Evolutionary conservation across 164 flowering plant genomes (phyloP).

Genomic region (Macadamia integrifolia): DNA sequence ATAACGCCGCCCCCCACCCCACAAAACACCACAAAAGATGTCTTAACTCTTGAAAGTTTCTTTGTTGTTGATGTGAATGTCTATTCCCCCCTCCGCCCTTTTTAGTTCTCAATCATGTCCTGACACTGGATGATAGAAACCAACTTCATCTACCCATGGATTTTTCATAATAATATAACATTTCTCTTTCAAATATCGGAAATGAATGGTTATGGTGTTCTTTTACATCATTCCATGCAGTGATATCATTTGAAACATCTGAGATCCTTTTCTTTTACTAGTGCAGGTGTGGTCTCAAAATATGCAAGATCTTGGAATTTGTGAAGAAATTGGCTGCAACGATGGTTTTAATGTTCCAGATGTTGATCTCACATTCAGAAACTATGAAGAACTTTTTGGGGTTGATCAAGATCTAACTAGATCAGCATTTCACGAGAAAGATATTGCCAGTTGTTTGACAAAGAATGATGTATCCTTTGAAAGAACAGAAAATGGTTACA

Average conservation of each 20-base stretch:
- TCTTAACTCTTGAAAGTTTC: too few species aligned
- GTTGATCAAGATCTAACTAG: constrained; percentile 40
- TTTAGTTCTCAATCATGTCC: too few species aligned
- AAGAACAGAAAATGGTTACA: constrained; percentile 21
- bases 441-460: constrained; percentile 20
- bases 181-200: background rate
- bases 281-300: constrained; percentile 74
- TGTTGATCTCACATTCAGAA: constrained; percentile 59
- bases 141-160: too few species aligned
- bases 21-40: too few species aligned
- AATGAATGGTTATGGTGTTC: background rate
- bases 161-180: too few species aligned
- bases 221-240: background rate
- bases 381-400: constrained; percentile 64
- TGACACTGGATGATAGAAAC: too few species aligned
- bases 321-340: constrained; percentile 41
- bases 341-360: constrained; percentile 70
- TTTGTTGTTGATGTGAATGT: too few species aligned
- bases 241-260: background rate
- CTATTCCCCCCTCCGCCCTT: too few species aligned
- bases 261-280: background rate
- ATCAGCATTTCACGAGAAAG: constrained; percentile 24
- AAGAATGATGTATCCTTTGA: constrained; percentile 28
- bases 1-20: too few species aligned
- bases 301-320: constrained; percentile 75